Conservation (phyloP, 768 basidiomycete genomes). For the Porphyrellus cyaneotinctus region DNA sequence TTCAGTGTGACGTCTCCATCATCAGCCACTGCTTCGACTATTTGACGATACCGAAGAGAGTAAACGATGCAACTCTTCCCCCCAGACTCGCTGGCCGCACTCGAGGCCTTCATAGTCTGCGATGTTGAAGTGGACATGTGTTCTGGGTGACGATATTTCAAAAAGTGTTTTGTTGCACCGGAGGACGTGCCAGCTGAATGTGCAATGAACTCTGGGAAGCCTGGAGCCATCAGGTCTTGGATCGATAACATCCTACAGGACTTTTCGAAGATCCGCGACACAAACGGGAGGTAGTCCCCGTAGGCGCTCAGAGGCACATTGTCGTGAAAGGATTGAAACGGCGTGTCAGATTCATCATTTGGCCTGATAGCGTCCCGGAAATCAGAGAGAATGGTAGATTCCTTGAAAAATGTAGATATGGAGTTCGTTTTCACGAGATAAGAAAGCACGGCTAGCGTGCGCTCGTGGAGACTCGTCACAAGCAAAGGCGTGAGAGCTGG, state of each 20-base stretch:
- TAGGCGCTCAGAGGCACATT: conserved; percentile 17
- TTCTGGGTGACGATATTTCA: conserved; percentile 21
- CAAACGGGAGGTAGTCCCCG: conserved; percentile 18
- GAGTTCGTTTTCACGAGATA: conserved; percentile 22
- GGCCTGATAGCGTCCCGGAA: conserved; percentile 9
- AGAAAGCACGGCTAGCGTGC: conserved; percentile 20
- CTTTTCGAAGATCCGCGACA: conserved; percentile 18
- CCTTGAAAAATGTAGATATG: conserved; percentile 14
- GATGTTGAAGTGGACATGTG: conserved; percentile 16
- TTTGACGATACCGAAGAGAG: conserved; percentile 16
- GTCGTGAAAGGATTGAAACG: conserved; percentile 12
- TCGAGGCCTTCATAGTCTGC: conserved; percentile 11
- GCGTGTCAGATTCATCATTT: not conserved
- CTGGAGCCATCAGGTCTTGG: conserved; percentile 21
- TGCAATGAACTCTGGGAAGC: conserved; percentile 22
- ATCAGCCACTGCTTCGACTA: conserved; percentile 7
- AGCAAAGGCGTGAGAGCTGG: conserved; percentile 11
- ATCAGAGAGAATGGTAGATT: conserved; percentile 11
- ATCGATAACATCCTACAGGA: conserved; percentile 18
- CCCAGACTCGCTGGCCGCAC: conserved; percentile 3
- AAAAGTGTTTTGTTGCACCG: conserved; percentile 15
- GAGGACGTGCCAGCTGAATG: conserved; percentile 19
- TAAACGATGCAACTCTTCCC: conserved; percentile 21
- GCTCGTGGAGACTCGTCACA: conserved; percentile 14
- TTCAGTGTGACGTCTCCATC: conserved; percentile 11